A percentile compares a stretch with the other conserved stretches of the same genome.
phyloP scores from a whole-genome alignment of 1,284 basidiomycete genomes.

The Melampsora larici-populina region DNA sequence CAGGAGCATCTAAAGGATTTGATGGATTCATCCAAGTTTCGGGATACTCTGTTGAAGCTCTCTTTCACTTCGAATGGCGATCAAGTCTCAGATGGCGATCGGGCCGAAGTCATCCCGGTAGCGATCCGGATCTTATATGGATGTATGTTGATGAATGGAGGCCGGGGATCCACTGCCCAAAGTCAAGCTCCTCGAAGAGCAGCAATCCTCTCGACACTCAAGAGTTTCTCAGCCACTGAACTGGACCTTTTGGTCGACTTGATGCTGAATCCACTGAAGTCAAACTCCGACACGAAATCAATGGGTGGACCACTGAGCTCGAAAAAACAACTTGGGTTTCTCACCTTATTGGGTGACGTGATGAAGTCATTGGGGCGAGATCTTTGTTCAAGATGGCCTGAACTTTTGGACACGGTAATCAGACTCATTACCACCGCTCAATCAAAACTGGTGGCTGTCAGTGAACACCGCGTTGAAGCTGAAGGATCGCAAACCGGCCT shows the following conservation, averaged over 20 bases:
- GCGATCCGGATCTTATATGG: slow-evolving; percentile 81
- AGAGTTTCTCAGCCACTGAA: slow-evolving; percentile 70
- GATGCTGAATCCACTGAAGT: slow-evolving; percentile 72
- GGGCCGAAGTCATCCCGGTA: slow-evolving; percentile 69
- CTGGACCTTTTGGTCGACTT: slow-evolving; percentile 75
- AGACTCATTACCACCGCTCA: slow-evolving; percentile 68
- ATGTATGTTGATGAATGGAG: slow-evolving; percentile 76
- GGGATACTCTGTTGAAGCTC: slow-evolving; percentile 77
- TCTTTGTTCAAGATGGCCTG: slow-evolving; percentile 67
- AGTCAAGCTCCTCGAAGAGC: slow-evolving; percentile 69
- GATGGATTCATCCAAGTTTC: slow-evolving; percentile 80
- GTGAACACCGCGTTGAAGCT: neutral
- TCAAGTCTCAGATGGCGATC: slow-evolving; percentile 63
- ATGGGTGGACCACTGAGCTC: slow-evolving; percentile 53
- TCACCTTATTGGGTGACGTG: slow-evolving; percentile 78
- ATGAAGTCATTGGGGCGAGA: slow-evolving; percentile 73
- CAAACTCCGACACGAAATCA: slow-evolving; percentile 42
- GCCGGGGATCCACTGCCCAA: slow-evolving; percentile 61
- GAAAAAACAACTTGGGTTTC: slow-evolving; percentile 76
- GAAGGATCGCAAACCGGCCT: slow-evolving; percentile 19
- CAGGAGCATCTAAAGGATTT: slow-evolving; percentile 68
- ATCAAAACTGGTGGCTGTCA: slow-evolving; percentile 42
- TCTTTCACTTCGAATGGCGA: slow-evolving; percentile 60
- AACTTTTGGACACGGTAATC: slow-evolving; percentile 66
- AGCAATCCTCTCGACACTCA: slow-evolving; percentile 72